Conservation (phyloP, 2,329 filamentous ascomycete genomes). For the Neonectria ditissima region DNA sequence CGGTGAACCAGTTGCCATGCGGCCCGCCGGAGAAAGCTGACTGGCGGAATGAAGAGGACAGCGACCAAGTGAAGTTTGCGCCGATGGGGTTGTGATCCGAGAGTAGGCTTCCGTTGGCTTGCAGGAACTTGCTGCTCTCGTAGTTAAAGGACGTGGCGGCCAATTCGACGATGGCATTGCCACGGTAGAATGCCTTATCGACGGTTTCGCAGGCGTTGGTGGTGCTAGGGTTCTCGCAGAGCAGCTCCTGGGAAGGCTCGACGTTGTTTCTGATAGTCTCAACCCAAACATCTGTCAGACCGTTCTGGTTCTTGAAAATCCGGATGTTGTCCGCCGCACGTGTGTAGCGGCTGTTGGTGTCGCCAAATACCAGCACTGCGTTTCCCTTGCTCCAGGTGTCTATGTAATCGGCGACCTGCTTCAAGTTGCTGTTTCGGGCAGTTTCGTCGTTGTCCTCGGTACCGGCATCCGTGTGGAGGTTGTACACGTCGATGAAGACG, state of each 20-base stretch:
- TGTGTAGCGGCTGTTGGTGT: conserved; percentile 75
- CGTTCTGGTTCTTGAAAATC: conserved; percentile 59
- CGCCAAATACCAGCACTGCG: conserved; percentile 72
- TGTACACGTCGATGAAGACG: conserved; percentile 73
- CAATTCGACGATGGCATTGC: conserved; percentile 57
- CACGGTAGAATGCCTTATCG: conserved; percentile 74
- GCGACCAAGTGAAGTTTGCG: conserved; percentile 61
- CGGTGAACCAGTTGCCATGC: conserved; percentile 19
- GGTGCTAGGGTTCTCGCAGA: conserved; percentile 57
- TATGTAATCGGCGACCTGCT: conserved; percentile 70
- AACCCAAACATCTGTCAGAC: conserved; percentile 70
- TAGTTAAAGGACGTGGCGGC: conserved; percentile 65
- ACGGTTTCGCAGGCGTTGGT: conserved; percentile 71
- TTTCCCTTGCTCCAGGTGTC: conserved; percentile 67
- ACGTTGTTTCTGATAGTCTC: conserved; percentile 62
- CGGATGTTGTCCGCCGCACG: conserved; percentile 58
- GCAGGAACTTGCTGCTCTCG: conserved; percentile 66
- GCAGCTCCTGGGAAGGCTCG: conserved; percentile 50
- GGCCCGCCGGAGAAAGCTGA: conserved; percentile 10
- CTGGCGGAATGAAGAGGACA: conserved; percentile 14
- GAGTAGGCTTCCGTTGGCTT: conserved; percentile 66
- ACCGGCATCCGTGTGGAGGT: conserved; percentile 74
- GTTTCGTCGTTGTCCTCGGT: conserved; percentile 60
- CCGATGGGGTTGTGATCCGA: conserved; percentile 74
- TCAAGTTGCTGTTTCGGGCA: conserved; percentile 69